Evolutionary conservation across 2,329 filamentous ascomycete species (phyloP).

Genomic region (Amylocarpus encephaloides): DNA sequence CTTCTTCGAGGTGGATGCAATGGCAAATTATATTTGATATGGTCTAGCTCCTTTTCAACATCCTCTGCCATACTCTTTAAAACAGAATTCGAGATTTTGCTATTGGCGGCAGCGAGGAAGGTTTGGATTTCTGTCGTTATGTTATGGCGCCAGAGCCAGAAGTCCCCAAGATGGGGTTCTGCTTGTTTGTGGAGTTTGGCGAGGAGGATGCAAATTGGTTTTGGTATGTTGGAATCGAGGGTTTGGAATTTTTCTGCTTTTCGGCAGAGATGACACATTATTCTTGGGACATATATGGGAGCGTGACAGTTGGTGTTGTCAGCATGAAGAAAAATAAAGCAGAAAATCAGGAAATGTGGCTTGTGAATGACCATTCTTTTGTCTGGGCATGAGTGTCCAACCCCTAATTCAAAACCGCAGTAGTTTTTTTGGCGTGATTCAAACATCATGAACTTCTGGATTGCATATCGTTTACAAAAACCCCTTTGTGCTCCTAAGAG

Average conservation of each 20-base stretch:
- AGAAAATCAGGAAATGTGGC: no score
- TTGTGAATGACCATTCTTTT: no score
- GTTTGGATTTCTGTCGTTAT: neutral
- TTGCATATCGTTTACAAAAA: no score
- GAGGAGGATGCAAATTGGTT: neutral
- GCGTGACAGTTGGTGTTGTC: no score
- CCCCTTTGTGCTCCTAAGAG: no score
- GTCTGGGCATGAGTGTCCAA: no score
- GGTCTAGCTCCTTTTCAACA: neutral
- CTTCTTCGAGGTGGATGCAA: neutral
- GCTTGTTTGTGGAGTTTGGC: neutral
- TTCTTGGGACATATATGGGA: no score
- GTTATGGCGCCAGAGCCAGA: constrained; percentile 2
- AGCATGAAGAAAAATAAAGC: no score
- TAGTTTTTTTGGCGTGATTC: no score
- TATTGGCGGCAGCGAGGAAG: neutral
- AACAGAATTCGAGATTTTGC: neutral
- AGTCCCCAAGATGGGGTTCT: neutral
- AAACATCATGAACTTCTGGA: no score
- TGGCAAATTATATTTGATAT: neutral
- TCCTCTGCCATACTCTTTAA: neutral
- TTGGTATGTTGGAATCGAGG: neutral
- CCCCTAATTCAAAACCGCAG: no score
- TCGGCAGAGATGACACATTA: constrained; percentile 3
- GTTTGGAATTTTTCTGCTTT: neutral